Evolutionary conservation across 148 eudicot genomes (phyloP).

Genomic region (Persicaria maculosa): DNA sequence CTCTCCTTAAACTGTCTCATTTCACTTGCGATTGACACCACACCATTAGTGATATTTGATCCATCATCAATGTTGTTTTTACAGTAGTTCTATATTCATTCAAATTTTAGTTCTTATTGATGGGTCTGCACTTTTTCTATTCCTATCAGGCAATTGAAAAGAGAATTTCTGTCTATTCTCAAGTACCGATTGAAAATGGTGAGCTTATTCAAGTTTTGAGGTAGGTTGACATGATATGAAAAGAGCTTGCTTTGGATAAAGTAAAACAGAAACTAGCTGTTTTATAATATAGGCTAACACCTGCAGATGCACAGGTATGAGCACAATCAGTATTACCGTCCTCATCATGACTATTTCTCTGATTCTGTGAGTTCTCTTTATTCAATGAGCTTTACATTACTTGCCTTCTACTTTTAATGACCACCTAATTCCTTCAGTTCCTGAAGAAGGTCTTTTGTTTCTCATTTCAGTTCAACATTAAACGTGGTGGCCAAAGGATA

Average conservation of each 20-base stretch:
- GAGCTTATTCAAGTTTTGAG: conserved; percentile 92
- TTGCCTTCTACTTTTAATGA: not conserved
- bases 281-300: conserved; percentile 45
- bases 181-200: conserved; percentile 86
- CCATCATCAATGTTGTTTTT: not conserved
- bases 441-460: not conserved
- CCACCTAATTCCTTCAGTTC: not conserved
- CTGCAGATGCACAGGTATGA: conserved; percentile 80
- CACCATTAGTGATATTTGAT: not conserved
- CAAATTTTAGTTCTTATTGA: not conserved
- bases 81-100: not conserved
- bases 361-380: conserved; percentile 50
- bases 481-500: conserved; percentile 95
- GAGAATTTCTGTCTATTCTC: conserved; percentile 87
- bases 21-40: not conserved
- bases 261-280: conserved; percentile 20
- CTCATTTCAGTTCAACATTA: conserved; percentile 66
- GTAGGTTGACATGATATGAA: conserved; percentile 26
- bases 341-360: conserved; percentile 92
- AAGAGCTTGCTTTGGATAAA: conserved; percentile 7
- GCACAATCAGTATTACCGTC: conserved; percentile 68
- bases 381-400: not conserved
- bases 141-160: conserved; percentile 76
- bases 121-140: conserved; percentile 5
- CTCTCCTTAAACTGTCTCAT: not conserved